Conservation (phyloP, 148 eudicot species). For the Chenopodium suecicum region DNA sequence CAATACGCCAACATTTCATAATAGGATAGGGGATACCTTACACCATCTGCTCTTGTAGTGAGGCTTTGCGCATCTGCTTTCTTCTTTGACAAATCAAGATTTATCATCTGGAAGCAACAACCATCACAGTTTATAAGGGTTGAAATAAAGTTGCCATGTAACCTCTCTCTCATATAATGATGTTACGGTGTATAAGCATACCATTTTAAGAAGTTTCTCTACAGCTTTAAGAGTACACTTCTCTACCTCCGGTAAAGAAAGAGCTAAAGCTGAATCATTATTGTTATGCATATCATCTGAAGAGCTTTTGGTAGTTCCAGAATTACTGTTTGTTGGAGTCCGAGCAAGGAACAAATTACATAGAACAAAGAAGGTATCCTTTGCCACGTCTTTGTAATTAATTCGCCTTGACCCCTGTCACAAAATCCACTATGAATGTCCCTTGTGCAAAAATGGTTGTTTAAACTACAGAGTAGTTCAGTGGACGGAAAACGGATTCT, state of each 20-base stretch:
- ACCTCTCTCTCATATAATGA: background rate
- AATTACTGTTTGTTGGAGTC: conserved; percentile 23
- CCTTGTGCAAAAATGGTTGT: background rate
- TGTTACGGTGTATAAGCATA: conserved; percentile 24
- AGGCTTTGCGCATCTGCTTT: conserved; percentile 62
- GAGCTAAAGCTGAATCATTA: conserved; percentile 40
- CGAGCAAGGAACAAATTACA: conserved; percentile 31
- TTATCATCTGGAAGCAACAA: conserved; percentile 53
- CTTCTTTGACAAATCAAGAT: conserved; percentile 68
- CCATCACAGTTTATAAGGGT: conserved; percentile 5
- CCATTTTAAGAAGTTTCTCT: conserved; percentile 69
- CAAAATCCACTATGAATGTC: background rate
- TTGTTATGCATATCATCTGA: conserved; percentile 17
- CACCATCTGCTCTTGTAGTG: conserved; percentile 74
- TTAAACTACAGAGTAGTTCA: background rate
- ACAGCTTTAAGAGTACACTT: conserved; percentile 42
- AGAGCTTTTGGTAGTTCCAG: conserved; percentile 27
- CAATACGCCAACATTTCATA: background rate
- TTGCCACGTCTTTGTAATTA: conserved; percentile 66
- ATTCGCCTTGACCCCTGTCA: conserved; percentile 76
- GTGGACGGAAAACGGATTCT: background rate
- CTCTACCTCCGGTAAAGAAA: conserved; percentile 65
- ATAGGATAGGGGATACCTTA: conserved; percentile 47
- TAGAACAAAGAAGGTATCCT: conserved; percentile 51
- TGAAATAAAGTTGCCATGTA: background rate